Evolutionary conservation across 75 land plant genomes (phyloP), one percentile per base, ranked within the genome.

Genomic region (Pinus albicaulis): DNA sequence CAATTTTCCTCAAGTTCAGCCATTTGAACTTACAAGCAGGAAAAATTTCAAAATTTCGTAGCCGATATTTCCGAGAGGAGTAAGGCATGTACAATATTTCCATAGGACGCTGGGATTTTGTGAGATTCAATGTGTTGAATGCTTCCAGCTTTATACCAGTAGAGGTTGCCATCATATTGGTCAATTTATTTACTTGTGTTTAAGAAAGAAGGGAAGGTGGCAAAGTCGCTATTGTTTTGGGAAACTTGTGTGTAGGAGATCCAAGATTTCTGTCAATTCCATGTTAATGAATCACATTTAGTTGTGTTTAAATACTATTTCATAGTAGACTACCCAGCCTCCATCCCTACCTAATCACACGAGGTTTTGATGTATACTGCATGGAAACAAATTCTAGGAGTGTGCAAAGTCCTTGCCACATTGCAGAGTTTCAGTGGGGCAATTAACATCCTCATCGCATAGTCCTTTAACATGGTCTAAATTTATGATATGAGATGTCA

Each of bases 211-310:
- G 71, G 48, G 34, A n/a, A 41, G 17, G 38, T 38, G 52, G 31
- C 52, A 20, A 41, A 19, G 52, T 68, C 22, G 10, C 20, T 38
- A 68, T 24, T 36, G 36, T 68, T 68, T 41, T 68, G 71, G 34
- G 36, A 68, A 66, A 68, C 11, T 19, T 68, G 24, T 68, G 71
- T 68, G 71, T 68, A 38, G 41, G 71, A 68, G 48, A 38, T 65
- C 44, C 70, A 38, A 66, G 24, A 68, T 68, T 68, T 68, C n/a
- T 11, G 71, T 68, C 52, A 41, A 4, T 36, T 31, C 53, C 14
- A 20, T 34, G 68, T 64, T 31, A 31, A 16, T 34, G 31, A 64
- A 31, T 64, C 41, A 64, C 34, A 34, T 64, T 34, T 16, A 19
- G 53, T 48, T 28, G 19, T 68, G 53, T 44, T 20, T 68, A 23